phyloP scores from a whole-genome alignment of 371 early-diverging fungal genomes.

The Furculomyces boomerangus region DNA sequence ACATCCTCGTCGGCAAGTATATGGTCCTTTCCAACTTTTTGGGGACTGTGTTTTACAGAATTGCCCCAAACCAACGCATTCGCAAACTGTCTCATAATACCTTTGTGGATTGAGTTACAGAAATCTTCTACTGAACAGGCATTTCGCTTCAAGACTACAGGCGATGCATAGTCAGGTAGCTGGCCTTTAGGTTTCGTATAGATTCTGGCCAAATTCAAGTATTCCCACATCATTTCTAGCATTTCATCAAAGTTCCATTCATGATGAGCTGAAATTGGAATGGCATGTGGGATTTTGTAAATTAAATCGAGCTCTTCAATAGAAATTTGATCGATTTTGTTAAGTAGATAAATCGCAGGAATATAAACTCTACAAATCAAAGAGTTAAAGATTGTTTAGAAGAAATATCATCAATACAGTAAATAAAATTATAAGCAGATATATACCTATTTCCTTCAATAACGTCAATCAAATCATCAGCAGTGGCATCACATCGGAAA shows the following conservation, averaged over 20 bases:
- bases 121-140: conserved; percentile 81
- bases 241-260: conserved; percentile 99
- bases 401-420: too few species aligned
- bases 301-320: conserved; percentile 86
- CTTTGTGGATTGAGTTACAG: conserved; percentile 96
- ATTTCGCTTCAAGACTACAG: conserved; percentile 79
- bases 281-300: conserved; percentile 94
- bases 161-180: conserved; percentile 91
- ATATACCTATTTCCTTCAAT: conserved; percentile 85
- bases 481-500: conserved; percentile 70
- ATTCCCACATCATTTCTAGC: conserved; percentile 86
- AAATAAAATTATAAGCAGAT: too few species aligned
- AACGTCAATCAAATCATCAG: conserved; percentile 92
- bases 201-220: conserved; percentile 37
- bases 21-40: conserved; percentile 98
- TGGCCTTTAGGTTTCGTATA: conserved; percentile 98
- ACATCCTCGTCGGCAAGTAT: conserved; percentile 94
- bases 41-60: conserved; percentile 96
- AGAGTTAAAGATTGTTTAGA: too few species aligned
- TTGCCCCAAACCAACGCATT: conserved; percentile 98
- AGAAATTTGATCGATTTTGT: conserved; percentile 91
- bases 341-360: conserved; percentile 78
- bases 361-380: conserved; percentile 63
- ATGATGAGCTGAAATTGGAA: conserved; percentile 93
- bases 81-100: conserved; percentile 88